Evolutionary conservation across 1,284 basidiomycete species (phyloP), one percentile per base, ranked within the genome.

Genomic region (Testicularia cyperi): DNA sequence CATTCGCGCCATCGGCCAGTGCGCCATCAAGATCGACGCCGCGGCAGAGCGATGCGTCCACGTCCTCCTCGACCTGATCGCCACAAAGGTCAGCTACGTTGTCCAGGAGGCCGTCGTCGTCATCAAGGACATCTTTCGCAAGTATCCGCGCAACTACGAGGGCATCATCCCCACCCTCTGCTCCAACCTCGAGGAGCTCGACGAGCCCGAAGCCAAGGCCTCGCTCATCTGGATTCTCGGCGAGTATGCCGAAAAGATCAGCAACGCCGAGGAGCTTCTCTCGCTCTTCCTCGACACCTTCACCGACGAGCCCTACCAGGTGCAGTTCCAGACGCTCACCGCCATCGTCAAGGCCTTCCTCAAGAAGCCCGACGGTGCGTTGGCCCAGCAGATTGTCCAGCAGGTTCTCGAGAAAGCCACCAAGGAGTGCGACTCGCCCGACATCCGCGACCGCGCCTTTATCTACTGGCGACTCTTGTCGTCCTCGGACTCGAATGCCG

Each of bases 111-210:
- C 90, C 0, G 89, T 97, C 22, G 91, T 97, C 1, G 92, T 98
- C 5, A 96, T 98, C 86, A 98, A 97, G 84, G 95, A 98, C 77
- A 96, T 98, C 60, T 97, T 98, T 84, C 84, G 94, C 44, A 88
- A 92, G 79, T 98, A 97, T 76, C 95, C 94, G n/a, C 87, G 86
- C 41, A 90, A 89, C 23, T 98, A 97, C 78, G 95, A 97, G 79
- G 90, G 90, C 41, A 88, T 96, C 68, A 97, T 98, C 65, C 91
- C 90, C 2, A 92, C 88, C 1, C 80, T 98, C 26, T 98, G 94
- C 72, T 86, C 90, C 6, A 95, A 92, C 70, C 83, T 98, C 19
- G 94, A 98, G 64, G 92, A 94, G 65, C 80, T 98, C 34, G 94
- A 98, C 75, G 95, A 98, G 75, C 92, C 94, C 13, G 95, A 98